phyloP scores from a whole-genome alignment of 306 rosid genomes.

The Biancaea sappan region DNA sequence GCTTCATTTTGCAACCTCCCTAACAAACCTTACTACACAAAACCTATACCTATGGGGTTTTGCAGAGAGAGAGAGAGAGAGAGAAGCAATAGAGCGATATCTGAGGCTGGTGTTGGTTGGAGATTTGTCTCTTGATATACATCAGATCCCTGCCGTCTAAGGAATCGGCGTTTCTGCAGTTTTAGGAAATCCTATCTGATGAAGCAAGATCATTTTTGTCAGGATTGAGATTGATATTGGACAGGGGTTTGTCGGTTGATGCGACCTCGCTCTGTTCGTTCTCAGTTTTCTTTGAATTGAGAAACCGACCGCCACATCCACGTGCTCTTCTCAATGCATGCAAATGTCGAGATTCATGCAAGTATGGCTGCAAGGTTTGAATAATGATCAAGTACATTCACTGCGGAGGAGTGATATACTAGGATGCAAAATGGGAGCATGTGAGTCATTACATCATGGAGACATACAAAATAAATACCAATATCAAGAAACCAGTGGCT shows the following conservation, averaged over 20 bases:
- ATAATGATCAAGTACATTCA: slow-evolving; percentile 10
- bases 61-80: slow-evolving; percentile 43
- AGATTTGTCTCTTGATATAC: slow-evolving; percentile 29
- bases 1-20: slow-evolving; percentile 56
- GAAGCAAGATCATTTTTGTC: slow-evolving; percentile 61
- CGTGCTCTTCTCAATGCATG: slow-evolving; percentile 87
- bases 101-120: slow-evolving; percentile 34
- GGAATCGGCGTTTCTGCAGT: slow-evolving; percentile 20
- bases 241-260: slow-evolving; percentile 57
- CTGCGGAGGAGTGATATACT: neutral
- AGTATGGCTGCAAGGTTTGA: slow-evolving; percentile 75
- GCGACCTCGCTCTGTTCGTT: slow-evolving; percentile 53
- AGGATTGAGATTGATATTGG: slow-evolving; percentile 65
- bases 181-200: slow-evolving; percentile 57
- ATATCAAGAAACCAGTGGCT: slow-evolving; percentile 24
- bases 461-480: slow-evolving; percentile 11
- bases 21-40: slow-evolving; percentile 56
- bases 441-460: slow-evolving; percentile 18
- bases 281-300: slow-evolving; percentile 77
- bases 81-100: slow-evolving; percentile 45
- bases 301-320: slow-evolving; percentile 94
- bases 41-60: slow-evolving; percentile 62
- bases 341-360: slow-evolving; percentile 92
- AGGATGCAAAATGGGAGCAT: slow-evolving; percentile 21
- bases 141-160: neutral